Conservation (phyloP, 495 filamentous ascomycete species). For the Penicillium paxilli region DNA sequence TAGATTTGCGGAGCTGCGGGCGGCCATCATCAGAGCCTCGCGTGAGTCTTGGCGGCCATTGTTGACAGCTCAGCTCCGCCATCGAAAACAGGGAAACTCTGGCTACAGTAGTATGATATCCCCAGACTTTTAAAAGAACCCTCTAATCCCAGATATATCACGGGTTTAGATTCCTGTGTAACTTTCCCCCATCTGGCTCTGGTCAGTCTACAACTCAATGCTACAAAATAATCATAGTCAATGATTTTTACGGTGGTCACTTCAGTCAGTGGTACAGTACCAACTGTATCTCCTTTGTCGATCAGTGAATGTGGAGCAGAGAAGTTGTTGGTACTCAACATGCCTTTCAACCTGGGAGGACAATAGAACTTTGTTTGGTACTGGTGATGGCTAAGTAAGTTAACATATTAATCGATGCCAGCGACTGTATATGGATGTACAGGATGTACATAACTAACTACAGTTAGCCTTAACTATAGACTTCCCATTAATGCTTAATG, state of each 20-base stretch:
- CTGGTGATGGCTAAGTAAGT: neutral
- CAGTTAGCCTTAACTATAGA: too few relatives aligned
- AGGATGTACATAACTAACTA: too few relatives aligned
- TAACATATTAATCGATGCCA: neutral
- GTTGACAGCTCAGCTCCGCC: slow-evolving; percentile 4
- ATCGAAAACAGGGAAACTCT: neutral
- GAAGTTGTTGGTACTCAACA: too few relatives aligned
- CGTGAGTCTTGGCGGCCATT: slow-evolving; percentile 25
- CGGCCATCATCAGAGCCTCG: slow-evolving; percentile 13
- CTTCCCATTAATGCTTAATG: too few relatives aligned
- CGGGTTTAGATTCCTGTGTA: neutral
- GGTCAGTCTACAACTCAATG: too few relatives aligned
- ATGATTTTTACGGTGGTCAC: too few relatives aligned
- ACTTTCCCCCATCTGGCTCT: too few relatives aligned
- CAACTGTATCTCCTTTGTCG: too few relatives aligned
- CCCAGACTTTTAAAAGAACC: neutral
- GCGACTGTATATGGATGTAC: too few relatives aligned
- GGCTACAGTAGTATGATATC: neutral
- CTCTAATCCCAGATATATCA: neutral
- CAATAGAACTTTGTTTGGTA: neutral
- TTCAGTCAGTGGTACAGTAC: too few relatives aligned
- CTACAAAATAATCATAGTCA: too few relatives aligned
- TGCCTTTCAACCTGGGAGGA: neutral
- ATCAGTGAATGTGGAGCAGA: too few relatives aligned
- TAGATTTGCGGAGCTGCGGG: slow-evolving; percentile 21